Evolutionary conservation across 2,329 filamentous ascomycete genomes (phyloP).

Genomic region (Exserohilum rostratum): DNA sequence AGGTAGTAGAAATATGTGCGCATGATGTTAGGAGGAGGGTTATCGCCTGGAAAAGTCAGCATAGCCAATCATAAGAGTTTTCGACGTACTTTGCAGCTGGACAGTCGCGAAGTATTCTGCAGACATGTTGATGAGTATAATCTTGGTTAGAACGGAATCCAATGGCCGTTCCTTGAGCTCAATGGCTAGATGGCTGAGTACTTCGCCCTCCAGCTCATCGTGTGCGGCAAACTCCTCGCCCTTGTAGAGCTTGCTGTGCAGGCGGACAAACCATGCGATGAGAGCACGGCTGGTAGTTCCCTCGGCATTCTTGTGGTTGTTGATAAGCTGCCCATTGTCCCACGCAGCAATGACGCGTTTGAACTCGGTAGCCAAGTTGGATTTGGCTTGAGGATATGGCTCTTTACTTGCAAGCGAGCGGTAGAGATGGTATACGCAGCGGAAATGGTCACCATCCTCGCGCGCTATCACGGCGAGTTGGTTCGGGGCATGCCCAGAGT

Average conservation of each 20-base stretch:
- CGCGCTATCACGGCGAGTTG: conserved; percentile 87
- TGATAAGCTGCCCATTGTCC: conserved; percentile 61
- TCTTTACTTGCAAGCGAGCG: conserved; percentile 76
- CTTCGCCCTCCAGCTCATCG: conserved; percentile 82
- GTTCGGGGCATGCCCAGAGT: conserved; percentile 83
- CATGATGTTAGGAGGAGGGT: conserved; percentile 44
- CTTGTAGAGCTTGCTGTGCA: conserved; percentile 84
- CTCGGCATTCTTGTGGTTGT: conserved; percentile 45
- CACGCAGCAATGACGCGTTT: conserved; percentile 65
- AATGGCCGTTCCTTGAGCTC: conserved; percentile 72
- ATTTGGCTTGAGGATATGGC: conserved; percentile 74
- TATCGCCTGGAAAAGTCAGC: conserved; percentile 28
- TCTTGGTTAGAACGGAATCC: conserved; percentile 72
- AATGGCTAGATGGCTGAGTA: conserved; percentile 76
- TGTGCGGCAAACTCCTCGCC: conserved; percentile 76
- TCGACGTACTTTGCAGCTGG: conserved; percentile 61
- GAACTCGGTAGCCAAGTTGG: conserved; percentile 83
- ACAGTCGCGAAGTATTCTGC: conserved; percentile 75
- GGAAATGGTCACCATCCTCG: conserved; percentile 77
- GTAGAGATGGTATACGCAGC: conserved; percentile 88
- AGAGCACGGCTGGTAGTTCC: conserved; percentile 68
- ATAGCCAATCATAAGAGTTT: conserved; percentile 12
- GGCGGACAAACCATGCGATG: conserved; percentile 79
- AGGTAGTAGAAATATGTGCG: conserved; percentile 67
- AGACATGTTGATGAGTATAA: conserved; percentile 84